Evolutionary conservation across 2,329 filamentous ascomycete species (phyloP), one percentile per base, ranked within the genome.

Genomic region (Capronia coronata): DNA sequence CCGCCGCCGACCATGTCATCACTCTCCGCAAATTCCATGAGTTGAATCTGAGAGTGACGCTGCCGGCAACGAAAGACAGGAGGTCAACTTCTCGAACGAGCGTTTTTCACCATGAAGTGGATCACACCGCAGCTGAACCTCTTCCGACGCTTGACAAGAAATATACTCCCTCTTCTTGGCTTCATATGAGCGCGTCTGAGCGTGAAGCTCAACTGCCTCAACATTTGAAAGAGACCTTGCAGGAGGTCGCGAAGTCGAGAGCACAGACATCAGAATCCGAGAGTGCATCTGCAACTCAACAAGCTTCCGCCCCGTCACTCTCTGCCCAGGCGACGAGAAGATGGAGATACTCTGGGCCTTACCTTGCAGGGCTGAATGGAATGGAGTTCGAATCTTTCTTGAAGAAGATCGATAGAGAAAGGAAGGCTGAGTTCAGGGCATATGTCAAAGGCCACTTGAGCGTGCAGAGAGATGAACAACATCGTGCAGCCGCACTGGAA

Each of bases 11-110:
- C 66, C 87, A 94, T 68, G 79, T 83, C 44, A 72, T 88, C 59
- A 89, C 87, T 6, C 73, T 94, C 48, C 75, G 82, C 64, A 97
- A 96, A 73, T 96, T 85, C 72, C 84, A 88, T 65, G 87, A 94
- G 66, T 75, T 96, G 65, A 77, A 80, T 51, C 70, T 95, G 46
- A 81, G 87, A 16, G 38, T 58, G 11, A 50, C 47, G 13, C 49
- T 57, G 39, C 46, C 55, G 18, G 46, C 40, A 11, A 29, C 48
- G 11, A 51, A 37, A 19, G 43, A 43, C 14, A 35, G 38, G 27
- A 37, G 23, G 11, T 21, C 35, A 43, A 42, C 18, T 43, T 25
- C 38, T 23, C 50, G 46, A 14, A 46, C 43, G 10, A 60, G 56
- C 67, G 68, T 59, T 61, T 70, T 54, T 68, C 56, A 61, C 10